phyloP scores from a whole-genome alignment of 768 basidiomycete genomes.

The Xerocomus brunneocitrinus region DNA sequence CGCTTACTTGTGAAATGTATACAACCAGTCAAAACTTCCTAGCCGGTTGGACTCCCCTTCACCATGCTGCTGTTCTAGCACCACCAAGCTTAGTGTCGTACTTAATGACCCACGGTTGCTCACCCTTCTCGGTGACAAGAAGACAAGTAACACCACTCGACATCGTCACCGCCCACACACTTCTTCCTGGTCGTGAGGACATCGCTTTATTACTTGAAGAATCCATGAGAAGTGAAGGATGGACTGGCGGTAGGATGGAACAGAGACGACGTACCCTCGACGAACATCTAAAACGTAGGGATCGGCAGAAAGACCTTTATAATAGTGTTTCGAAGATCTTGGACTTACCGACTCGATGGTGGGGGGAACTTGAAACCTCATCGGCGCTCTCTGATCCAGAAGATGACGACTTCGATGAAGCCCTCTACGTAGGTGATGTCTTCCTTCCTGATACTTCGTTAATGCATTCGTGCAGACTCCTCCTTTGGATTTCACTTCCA shows the following conservation, averaged over 20 bases:
- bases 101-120: conserved; percentile 89
- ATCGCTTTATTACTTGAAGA: conserved; percentile 84
- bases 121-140: conserved; percentile 70
- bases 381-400: conserved; percentile 44
- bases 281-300: conserved; percentile 49
- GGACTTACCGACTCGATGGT: conserved; percentile 59
- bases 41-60: conserved; percentile 96
- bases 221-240: conserved; percentile 82
- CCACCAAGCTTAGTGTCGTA: conserved; percentile 90
- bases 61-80: conserved; percentile 83
- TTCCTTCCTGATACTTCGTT: conserved; percentile 1
- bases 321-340: conserved; percentile 56
- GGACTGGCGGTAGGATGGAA: conserved; percentile 75
- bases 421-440: conserved; percentile 40
- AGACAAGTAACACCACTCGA: conserved; percentile 84
- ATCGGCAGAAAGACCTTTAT: conserved; percentile 51
- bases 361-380: conserved; percentile 52
- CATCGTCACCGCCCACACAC: conserved; percentile 80
- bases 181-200: conserved; percentile 77
- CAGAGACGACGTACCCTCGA: conserved; percentile 58
- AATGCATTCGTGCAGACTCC: conserved; percentile 51
- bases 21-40: conserved; percentile 7
- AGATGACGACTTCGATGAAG: conserved; percentile 47
- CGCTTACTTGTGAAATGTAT: neutral
- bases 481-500: conserved; percentile 68